These are phyloP conservation scores for Phyllosticta capitalensis DNA, from an alignment of 2,329 filamentous ascomycete species.

Conservation along the genomic window DNA sequence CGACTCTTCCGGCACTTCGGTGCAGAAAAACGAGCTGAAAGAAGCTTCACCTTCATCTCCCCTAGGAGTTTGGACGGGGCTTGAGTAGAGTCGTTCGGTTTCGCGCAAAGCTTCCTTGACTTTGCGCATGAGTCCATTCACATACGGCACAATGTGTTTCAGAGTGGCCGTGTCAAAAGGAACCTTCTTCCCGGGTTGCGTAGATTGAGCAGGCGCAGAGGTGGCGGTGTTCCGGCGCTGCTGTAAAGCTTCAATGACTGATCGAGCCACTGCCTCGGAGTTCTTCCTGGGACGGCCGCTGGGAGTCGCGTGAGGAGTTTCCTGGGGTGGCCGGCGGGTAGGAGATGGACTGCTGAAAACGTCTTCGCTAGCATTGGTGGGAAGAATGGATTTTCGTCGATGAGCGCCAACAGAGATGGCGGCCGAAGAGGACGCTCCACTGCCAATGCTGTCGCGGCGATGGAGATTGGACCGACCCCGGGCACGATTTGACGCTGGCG, in stretches of 20 bases:
- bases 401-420: not conserved
- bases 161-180: slow-evolving; percentile 58
- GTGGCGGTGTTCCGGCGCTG: slow-evolving; percentile 32
- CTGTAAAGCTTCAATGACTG: slow-evolving; percentile 52
- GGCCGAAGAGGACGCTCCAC: slow-evolving; percentile 1
- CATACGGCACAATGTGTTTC: slow-evolving; percentile 50
- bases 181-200: slow-evolving; percentile 42
- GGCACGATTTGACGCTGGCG: not conserved
- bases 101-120: slow-evolving; percentile 40
- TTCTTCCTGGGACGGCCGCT: slow-evolving; percentile 43
- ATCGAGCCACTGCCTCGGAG: slow-evolving; percentile 50
- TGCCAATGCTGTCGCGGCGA: not conserved
- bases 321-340: slow-evolving; percentile 19
- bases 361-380: slow-evolving; percentile 20
- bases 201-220: slow-evolving; percentile 18
- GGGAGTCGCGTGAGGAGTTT: slow-evolving; percentile 21
- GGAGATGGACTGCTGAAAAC: slow-evolving; percentile 27
- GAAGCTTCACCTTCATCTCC: slow-evolving; percentile 25
- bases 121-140: slow-evolving; percentile 37
- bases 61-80: slow-evolving; percentile 28
- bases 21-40: slow-evolving; percentile 23
- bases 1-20: slow-evolving; percentile 4
- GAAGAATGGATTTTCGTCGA: slow-evolving; percentile 27
- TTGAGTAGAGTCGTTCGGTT: slow-evolving; percentile 38
- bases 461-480: slow-evolving; percentile 3